phyloP scores from a whole-genome alignment of 2,329 filamentous ascomycete species.

The Pyrenophora teres region DNA sequence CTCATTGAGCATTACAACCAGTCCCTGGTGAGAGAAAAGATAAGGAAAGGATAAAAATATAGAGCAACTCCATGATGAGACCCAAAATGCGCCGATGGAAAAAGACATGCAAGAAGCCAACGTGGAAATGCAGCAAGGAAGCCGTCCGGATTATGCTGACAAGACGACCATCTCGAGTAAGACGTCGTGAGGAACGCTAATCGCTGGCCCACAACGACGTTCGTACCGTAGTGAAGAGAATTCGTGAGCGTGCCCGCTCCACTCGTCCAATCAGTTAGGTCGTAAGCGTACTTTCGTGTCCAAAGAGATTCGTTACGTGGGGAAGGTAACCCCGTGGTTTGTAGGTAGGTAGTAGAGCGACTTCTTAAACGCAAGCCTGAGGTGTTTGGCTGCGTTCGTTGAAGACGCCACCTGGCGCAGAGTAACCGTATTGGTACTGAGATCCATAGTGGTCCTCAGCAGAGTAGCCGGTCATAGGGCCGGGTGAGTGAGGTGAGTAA shows the following conservation, averaged over 20 bases:
- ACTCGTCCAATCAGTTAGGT: slow-evolving; percentile 40
- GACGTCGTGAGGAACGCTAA: slow-evolving; percentile 23
- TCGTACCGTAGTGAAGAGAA: slow-evolving; percentile 37
- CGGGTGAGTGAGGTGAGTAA: slow-evolving; percentile 49
- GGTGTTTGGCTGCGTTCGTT: slow-evolving; percentile 52
- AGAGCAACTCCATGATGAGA: slow-evolving; percentile 26
- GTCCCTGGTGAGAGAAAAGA: slow-evolving; percentile 30
- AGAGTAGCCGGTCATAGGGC: slow-evolving; percentile 47
- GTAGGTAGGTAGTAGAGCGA: slow-evolving; percentile 16
- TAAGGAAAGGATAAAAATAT: slow-evolving; percentile 24
- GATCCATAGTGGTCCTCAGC: slow-evolving; percentile 49
- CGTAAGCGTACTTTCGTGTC: slow-evolving; percentile 44
- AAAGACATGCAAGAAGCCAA: slow-evolving; percentile 41
- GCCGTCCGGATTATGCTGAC: slow-evolving; percentile 39
- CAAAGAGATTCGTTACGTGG: slow-evolving; percentile 44
- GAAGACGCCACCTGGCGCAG: slow-evolving; percentile 51
- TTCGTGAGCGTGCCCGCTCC: slow-evolving; percentile 47
- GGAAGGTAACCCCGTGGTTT: slow-evolving; percentile 5
- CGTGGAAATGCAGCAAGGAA: slow-evolving; percentile 42
- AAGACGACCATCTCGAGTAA: slow-evolving; percentile 18
- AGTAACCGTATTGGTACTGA: slow-evolving; percentile 50
- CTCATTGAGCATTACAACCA: slow-evolving; percentile 43
- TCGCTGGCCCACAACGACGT: slow-evolving; percentile 32
- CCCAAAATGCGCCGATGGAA: slow-evolving; percentile 31
- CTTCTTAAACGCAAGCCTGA: slow-evolving; percentile 46